phyloP scores from a whole-genome alignment of 1,284 basidiomycete species.

The Ustilago esculenta region DNA sequence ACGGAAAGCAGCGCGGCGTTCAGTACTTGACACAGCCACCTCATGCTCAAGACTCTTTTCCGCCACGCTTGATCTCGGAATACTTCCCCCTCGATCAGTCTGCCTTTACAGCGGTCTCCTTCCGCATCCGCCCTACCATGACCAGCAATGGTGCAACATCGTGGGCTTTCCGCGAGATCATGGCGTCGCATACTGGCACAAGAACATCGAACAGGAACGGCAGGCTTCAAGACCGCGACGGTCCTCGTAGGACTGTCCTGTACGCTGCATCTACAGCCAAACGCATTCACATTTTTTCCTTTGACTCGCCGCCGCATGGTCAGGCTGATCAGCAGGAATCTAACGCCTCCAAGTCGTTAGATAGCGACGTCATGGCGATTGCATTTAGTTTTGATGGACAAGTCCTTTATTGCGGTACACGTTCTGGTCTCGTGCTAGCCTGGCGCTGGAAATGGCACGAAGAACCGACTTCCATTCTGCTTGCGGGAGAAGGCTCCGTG shows the following conservation, averaged over 20 bases:
- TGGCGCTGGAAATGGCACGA: conserved; percentile 1
- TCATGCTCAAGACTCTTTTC: too few species aligned
- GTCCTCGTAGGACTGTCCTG: background rate
- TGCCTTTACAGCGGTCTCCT: too few species aligned
- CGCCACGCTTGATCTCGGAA: too few species aligned
- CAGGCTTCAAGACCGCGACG: background rate
- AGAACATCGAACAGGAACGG: too few species aligned
- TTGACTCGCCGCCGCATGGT: background rate
- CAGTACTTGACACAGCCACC: too few species aligned
- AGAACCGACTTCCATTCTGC: too few species aligned
- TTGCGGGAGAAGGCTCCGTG: conserved; percentile 13
- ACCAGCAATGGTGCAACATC: too few species aligned
- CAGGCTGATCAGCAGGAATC: background rate
- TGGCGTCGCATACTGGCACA: too few species aligned
- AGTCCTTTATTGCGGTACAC: conserved; percentile 13
- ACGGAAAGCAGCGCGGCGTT: too few species aligned
- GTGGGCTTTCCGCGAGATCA: too few species aligned
- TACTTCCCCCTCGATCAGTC: too few species aligned
- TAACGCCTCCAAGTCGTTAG: background rate
- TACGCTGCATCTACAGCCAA: background rate
- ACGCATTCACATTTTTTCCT: background rate
- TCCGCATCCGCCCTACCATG: too few species aligned
- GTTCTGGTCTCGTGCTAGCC: conserved; percentile 14
- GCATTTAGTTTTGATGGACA: conserved; percentile 1
- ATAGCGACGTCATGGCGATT: conserved; percentile 23